Evolutionary conservation across 441 rosid species (phyloP), one percentile per base, ranked within the genome.

Genomic region (Erodium trifolium): DNA sequence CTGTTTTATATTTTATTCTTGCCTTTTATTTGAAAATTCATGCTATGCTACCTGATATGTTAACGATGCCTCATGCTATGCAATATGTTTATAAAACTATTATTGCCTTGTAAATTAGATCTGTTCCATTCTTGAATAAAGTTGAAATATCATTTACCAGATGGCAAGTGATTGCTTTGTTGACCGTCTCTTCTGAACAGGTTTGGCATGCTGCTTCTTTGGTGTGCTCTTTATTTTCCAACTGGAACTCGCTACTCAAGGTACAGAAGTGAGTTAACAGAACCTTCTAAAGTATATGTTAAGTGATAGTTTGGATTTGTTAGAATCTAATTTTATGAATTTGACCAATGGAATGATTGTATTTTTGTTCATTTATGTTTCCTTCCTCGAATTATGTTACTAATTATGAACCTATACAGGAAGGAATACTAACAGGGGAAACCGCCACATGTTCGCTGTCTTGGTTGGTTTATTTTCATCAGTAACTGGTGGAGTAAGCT

Each of bases 121-220:
- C 7, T 17, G 0, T 57, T 9, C 2, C 29, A 1, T 57, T 57
- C 29, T 17, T 57, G 29, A 71, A 41, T 73, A 47, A 47, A 53
- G 60, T 60, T 71, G 64, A 17, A 43, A 8, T 41, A 41, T 65
- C 11, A 17, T 34, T 12, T 1, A 18, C 14, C 69, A 68, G 16
- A 17, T 12, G n/a, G 63, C n/a, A 72, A 67, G 43, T 81, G 65
- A 63, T 59, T 77, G 47, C 51, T 69, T 63, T 68, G 3, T 68
- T 80, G 29, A 66, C 64, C 63, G 43, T 60, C 31, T 10, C 45
- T 9, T 14, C 67, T 16, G 74, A 79, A 68, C 82, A 92, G 98
- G 96, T 76, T 89, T 92, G 81, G 92, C 88, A 73, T 90, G 90
- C 84, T 90, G 95, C 73, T 88, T 87, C 84, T 86, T 86, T 71